Evolutionary conservation across 2,329 filamentous ascomycete genomes (phyloP).

Genomic region (Endothia cerciana): DNA sequence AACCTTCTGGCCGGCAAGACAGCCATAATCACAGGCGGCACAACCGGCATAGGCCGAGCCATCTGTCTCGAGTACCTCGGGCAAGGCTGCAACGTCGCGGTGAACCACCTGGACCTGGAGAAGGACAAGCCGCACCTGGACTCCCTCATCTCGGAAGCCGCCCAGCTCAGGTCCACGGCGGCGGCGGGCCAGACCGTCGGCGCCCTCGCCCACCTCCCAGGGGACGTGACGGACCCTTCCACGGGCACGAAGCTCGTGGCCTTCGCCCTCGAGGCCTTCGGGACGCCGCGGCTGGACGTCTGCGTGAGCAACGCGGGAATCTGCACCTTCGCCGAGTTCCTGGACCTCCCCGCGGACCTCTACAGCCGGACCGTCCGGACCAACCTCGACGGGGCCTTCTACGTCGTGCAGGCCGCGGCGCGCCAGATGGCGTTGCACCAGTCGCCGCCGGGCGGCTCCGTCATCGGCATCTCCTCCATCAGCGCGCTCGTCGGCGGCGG

Average conservation of each 20-base stretch:
- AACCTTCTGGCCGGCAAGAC: conserved; percentile 73
- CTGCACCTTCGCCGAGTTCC: conserved; percentile 85
- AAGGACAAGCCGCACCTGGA: conserved; percentile 56
- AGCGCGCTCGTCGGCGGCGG: conserved; percentile 78
- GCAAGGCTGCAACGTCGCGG: conserved; percentile 77
- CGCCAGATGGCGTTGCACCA: conserved; percentile 74
- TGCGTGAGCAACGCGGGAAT: conserved; percentile 90
- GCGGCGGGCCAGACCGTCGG: conserved; percentile 51
- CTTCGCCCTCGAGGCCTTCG: conserved; percentile 64
- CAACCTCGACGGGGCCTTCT: conserved; percentile 89
- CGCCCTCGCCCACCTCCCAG: conserved; percentile 67
- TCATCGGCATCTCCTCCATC: conserved; percentile 77
- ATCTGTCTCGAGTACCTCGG: conserved; percentile 79
- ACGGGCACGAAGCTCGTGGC: conserved; percentile 72
- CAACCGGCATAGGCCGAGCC: conserved; percentile 84
- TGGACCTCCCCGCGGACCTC: conserved; percentile 72
- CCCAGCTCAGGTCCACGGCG: conserved; percentile 44
- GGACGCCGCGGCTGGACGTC: conserved; percentile 64
- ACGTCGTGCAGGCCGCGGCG: conserved; percentile 82
- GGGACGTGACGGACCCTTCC: conserved; percentile 76
- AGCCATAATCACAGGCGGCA: conserved; percentile 84
- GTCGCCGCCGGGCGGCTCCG: conserved; percentile 71
- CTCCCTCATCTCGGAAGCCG: conserved; percentile 56
- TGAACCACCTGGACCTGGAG: conserved; percentile 74
- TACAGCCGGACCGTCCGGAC: conserved; percentile 74